phyloP scores from a whole-genome alignment of 441 rosid genomes.

The Isatis lusitanica region DNA sequence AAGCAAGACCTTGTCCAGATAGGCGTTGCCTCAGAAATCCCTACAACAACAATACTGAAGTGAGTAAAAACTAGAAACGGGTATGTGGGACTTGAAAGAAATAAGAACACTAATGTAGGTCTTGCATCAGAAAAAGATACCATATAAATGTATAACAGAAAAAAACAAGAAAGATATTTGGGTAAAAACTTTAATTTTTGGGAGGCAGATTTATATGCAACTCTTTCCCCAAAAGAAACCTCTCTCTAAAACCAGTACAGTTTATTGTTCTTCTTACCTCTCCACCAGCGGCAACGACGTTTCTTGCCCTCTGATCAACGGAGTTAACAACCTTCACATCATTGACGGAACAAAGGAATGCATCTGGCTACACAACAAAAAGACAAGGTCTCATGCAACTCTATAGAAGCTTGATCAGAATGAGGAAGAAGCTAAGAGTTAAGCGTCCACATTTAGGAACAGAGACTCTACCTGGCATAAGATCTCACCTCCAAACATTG shows the following conservation, averaged over 20 bases:
- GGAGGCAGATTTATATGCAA: background rate
- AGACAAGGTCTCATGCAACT: slow-evolving; percentile 44
- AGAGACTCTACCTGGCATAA: slow-evolving; percentile 80
- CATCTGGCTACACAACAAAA: slow-evolving; percentile 82
- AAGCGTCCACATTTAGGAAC: slow-evolving; percentile 2
- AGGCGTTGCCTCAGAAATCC: slow-evolving; percentile 82
- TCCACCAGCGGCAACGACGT: slow-evolving; percentile 30
- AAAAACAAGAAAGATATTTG: background rate
- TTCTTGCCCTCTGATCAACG: slow-evolving; percentile 69
- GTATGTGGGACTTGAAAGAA: background rate
- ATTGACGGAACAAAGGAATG: slow-evolving; percentile 88
- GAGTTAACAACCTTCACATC: slow-evolving; percentile 79
- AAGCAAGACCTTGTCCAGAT: slow-evolving; percentile 91
- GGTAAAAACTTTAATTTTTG: background rate
- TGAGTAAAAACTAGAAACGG: background rate
- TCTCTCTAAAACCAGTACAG: background rate
- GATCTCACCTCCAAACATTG: slow-evolving; percentile 84
- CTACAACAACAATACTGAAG: slow-evolving; percentile 38
- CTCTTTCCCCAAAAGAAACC: background rate
- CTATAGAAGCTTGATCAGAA: slow-evolving; percentile 3
- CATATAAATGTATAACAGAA: background rate
- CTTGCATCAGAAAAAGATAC: slow-evolving; percentile 6
- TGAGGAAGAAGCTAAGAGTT: background rate
- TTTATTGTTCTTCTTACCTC: slow-evolving; percentile 17
- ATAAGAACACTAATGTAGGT: background rate